Conservation (phyloP, 345 rosid species). For the Clarkia xantiana region DNA sequence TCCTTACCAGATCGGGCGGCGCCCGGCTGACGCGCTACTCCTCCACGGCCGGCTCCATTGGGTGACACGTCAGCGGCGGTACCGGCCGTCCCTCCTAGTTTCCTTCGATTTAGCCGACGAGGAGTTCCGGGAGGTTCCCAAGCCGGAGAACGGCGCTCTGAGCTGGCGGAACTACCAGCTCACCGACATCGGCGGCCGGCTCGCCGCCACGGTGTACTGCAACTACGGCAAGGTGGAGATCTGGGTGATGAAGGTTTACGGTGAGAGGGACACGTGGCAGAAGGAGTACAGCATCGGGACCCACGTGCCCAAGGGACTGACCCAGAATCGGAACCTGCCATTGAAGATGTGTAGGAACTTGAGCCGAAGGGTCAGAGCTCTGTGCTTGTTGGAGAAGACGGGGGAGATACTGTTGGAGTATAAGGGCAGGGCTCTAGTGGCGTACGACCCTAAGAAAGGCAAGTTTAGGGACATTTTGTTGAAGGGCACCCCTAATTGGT, state of each 20-base stretch:
- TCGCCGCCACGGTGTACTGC: conserved; percentile 53
- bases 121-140: conserved; percentile 58
- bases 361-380: conserved; percentile 37
- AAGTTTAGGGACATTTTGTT: conserved; percentile 47
- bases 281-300: conserved; percentile 51
- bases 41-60: conserved; percentile 63
- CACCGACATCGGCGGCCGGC: conserved; percentile 40
- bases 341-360: conserved; percentile 37
- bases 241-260: conserved; percentile 72
- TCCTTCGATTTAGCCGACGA: conserved; percentile 70
- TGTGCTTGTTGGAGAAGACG: conserved; percentile 44
- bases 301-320: conserved; percentile 55
- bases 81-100: conserved; percentile 40
- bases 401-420: conserved; percentile 80
- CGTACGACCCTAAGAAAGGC: conserved; percentile 48
- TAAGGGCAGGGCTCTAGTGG: conserved; percentile 50
- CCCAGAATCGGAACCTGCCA: conserved; percentile 27
- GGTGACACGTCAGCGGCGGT: conserved; percentile 48
- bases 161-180: conserved; percentile 48
- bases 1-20: conserved; percentile 39
- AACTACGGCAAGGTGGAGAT: conserved; percentile 65
- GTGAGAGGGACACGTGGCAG: conserved; percentile 59
- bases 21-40: conserved; percentile 56
- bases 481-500: conserved; percentile 56
- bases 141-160: conserved; percentile 57